These are phyloP conservation scores for Cyclotella distinguenda DNA, from an alignment of 108 stramenopile genomes.

Conservation along the genomic window DNA sequence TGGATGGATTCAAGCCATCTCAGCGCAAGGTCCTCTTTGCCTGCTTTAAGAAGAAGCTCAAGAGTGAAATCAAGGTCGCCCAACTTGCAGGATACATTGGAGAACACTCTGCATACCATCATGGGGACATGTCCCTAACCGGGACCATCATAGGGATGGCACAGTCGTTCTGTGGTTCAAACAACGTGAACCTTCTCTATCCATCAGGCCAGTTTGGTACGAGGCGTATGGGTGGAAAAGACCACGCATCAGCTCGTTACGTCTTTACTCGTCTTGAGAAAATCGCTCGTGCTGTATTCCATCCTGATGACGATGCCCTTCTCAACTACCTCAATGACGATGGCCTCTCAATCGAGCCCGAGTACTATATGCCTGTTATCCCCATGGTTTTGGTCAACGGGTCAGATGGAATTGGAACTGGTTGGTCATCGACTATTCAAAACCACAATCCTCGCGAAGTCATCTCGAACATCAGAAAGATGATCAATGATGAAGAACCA, in stretches of 20 bases:
- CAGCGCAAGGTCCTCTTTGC: constrained; percentile 98
- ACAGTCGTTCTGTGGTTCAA: constrained; percentile 93
- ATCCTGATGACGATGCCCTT: constrained; percentile 97
- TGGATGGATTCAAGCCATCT: constrained; percentile 99
- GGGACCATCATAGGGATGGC: constrained; percentile 98
- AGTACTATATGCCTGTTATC: constrained; percentile 93
- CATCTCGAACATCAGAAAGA: constrained; percentile 84
- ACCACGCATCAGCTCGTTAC: constrained; percentile 96
- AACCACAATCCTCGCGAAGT: constrained; percentile 90
- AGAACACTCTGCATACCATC: constrained; percentile 98
- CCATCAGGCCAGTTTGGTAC: constrained; percentile 99
- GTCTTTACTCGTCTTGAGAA: constrained; percentile 97
- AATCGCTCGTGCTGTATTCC: constrained; percentile 94
- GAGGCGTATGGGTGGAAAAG: constrained; percentile 93
- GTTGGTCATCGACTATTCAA: constrained; percentile 85
- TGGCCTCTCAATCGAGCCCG: constrained; percentile 95
- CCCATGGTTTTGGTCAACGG: constrained; percentile 89
- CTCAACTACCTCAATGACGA: constrained; percentile 95
- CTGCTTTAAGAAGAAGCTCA: constrained; percentile 98
- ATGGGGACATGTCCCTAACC: constrained; percentile 95
- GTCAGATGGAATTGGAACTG: constrained; percentile 98
- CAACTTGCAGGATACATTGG: constrained; percentile 89
- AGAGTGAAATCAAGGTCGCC: constrained; percentile 97
- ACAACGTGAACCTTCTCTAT: constrained; percentile 95
- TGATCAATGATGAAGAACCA: constrained; percentile 73